Percentiles rank a stretch among this genome's conserved stretches.
These are phyloP conservation scores for Lophium mytilinum DNA, from an alignment of 495 filamentous ascomycete species.

Conservation along the genomic window DNA sequence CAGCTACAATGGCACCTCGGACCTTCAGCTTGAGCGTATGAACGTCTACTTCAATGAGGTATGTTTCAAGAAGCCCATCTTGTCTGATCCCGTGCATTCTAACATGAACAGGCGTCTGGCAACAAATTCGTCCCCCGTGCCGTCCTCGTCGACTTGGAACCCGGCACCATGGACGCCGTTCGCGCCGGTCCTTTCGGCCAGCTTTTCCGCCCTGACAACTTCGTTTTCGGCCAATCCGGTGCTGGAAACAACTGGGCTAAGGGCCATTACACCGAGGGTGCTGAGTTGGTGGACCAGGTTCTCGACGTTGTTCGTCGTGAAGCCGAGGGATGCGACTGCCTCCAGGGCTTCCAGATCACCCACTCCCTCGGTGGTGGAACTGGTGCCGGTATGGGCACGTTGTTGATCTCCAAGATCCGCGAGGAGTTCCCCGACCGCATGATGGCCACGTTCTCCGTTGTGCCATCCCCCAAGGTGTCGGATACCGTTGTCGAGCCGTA, in stretches of 20 bases:
- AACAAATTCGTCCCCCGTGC: constrained; percentile 99
- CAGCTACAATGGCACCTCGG: constrained; percentile 94
- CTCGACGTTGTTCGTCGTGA: constrained; percentile 98
- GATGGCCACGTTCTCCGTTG: constrained; percentile 99
- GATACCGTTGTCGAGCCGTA: constrained; percentile 99
- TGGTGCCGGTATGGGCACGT: constrained; percentile 99
- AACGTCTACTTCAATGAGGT: constrained; percentile 99
- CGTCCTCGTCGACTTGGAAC: constrained; percentile 98
- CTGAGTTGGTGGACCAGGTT: constrained; percentile 96
- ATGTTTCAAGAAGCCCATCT: constrained; percentile 20
- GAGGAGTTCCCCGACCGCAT: constrained; percentile 99
- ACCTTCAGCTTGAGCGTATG: constrained; percentile 99
- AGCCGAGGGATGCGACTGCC: constrained; percentile 98
- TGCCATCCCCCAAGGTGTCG: constrained; percentile 99
- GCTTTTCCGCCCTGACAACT: constrained; percentile 99
- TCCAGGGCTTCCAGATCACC: constrained; percentile 99
- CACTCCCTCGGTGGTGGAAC: constrained; percentile 99
- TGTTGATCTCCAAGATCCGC: constrained; percentile 99
- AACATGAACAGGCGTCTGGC: constrained; percentile 59
- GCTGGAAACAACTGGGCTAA: constrained; percentile 99
- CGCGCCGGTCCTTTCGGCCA: constrained; percentile 97
- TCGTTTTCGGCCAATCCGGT: constrained; percentile 99
- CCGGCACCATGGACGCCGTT: constrained; percentile 98
- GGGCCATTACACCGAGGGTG: constrained; percentile 99
- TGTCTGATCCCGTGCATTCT: constrained; percentile 11